Conservation (phyloP, 805 yeast species). For the Teunomyces cretensis region DNA sequence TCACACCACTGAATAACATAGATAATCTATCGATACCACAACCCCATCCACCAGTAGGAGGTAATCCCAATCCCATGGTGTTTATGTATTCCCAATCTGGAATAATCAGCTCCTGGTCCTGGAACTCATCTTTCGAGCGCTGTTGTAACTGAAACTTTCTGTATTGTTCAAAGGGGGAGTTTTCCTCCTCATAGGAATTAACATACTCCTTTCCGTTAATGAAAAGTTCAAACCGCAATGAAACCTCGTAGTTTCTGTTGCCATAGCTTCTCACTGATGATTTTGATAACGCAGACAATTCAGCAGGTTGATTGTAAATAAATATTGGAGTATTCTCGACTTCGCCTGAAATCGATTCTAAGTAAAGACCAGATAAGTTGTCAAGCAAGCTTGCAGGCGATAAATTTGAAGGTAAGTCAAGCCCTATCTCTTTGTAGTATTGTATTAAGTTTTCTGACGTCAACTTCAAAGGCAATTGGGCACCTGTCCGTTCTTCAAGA, state of each 20-base stretch:
- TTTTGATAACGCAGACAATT: constrained; percentile 87
- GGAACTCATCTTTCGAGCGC: constrained; percentile 40
- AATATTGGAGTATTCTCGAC: constrained; percentile 56
- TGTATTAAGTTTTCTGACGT: constrained; percentile 38
- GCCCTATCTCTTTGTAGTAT: constrained; percentile 39
- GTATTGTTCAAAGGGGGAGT: constrained; percentile 73
- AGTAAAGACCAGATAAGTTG: constrained; percentile 53
- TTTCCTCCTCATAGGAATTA: constrained; percentile 96
- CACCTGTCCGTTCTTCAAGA: constrained; percentile 54
- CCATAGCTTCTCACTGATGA: constrained; percentile 38
- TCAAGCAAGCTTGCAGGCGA: constrained; percentile 67
- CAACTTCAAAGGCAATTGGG: constrained; percentile 45
- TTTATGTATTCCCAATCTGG: constrained; percentile 74
- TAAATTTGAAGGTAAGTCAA: constrained; percentile 18
- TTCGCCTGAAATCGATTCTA: constrained; percentile 61
- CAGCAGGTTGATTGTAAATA: constrained; percentile 78
- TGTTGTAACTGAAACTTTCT: constrained; percentile 64
- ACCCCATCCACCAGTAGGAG: constrained; percentile 99
- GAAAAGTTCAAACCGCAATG: constrained; percentile 82
- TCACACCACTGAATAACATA: constrained; percentile 68
- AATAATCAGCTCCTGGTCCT: constrained; percentile 61
- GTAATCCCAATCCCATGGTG: constrained; percentile 89
- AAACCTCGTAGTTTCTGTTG: constrained; percentile 36
- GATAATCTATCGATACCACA: constrained; percentile 86
- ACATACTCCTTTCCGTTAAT: constrained; percentile 77